Percentiles rank a stretch among this genome's conserved stretches.
Conservation (phyloP, 768 basidiomycete genomes). For the Termitomyces sp. region DNA sequence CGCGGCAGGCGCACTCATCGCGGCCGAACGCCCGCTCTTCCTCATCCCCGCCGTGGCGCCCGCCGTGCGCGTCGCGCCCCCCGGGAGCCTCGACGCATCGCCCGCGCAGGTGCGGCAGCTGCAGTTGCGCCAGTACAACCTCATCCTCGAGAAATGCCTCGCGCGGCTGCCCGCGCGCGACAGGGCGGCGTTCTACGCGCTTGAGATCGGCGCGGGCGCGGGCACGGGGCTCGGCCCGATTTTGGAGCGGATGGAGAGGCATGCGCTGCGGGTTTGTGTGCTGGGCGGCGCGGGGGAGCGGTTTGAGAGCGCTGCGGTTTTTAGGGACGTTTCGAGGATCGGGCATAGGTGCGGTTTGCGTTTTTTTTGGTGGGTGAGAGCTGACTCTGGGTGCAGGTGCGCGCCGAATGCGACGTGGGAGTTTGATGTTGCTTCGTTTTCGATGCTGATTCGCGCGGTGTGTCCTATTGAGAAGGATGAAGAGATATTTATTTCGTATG, state of each 20-base stretch:
- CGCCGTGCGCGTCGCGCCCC: not conserved
- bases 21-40: conserved; percentile 28
- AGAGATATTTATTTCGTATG: not conserved
- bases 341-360: not conserved
- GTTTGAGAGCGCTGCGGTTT: not conserved
- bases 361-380: too few species aligned
- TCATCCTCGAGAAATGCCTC: conserved; percentile 11
- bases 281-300: not conserved
- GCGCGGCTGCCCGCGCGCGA: conserved; percentile 18
- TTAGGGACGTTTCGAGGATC: not conserved
- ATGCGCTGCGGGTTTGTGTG: conserved; percentile 10
- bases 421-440: not conserved
- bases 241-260: conserved; percentile 22
- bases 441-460: not conserved
- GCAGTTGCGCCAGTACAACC: conserved; percentile 8
- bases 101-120: not conserved
- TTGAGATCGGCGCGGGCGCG: conserved; percentile 21
- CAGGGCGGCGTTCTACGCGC: conserved; percentile 16
- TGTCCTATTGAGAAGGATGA: not conserved
- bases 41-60: conserved; percentile 12
- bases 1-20: not conserved
- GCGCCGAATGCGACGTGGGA: not conserved
- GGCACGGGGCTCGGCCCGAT: conserved; percentile 27
- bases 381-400: not conserved
- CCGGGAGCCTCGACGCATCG: not conserved